Percentiles rank a stretch among this genome's conserved stretches.
phyloP scores from a whole-genome alignment of 2,329 filamentous ascomycete species.

The Aspergillus proliferans region DNA sequence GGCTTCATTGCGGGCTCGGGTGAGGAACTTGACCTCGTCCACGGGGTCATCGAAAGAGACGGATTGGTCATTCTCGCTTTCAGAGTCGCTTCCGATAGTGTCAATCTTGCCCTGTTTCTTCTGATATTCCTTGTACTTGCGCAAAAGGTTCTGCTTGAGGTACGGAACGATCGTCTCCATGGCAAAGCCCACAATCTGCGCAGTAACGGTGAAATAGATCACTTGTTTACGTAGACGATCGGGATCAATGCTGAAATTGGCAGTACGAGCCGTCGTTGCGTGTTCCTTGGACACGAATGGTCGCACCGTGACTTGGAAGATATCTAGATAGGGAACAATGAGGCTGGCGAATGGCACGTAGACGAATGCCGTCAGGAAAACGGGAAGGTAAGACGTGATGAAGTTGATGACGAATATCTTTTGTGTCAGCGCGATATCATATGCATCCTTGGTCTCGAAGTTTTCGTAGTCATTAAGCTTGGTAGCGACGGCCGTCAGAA shows the following conservation, averaged over 20 bases:
- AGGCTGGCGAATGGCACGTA: constrained; percentile 87
- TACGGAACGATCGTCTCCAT: constrained; percentile 84
- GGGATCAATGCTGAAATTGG: constrained; percentile 74
- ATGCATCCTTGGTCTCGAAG: constrained; percentile 79
- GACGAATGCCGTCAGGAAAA: constrained; percentile 86
- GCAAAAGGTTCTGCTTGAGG: constrained; percentile 70
- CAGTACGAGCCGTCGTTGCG: constrained; percentile 49
- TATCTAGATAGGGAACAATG: constrained; percentile 80
- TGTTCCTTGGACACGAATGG: constrained; percentile 71
- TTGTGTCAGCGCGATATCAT: constrained; percentile 76
- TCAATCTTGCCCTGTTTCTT: constrained; percentile 20
- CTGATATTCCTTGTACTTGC: constrained; percentile 54
- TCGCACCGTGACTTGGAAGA: constrained; percentile 73
- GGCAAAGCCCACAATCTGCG: constrained; percentile 82
- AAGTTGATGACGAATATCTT: constrained; percentile 99
- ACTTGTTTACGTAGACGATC: constrained; percentile 81
- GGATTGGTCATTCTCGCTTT: constrained; percentile 14
- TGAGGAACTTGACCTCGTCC: constrained; percentile 76
- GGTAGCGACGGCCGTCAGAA: constrained; percentile 77
- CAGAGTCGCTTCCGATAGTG: constrained; percentile 8
- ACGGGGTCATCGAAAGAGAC: constrained; percentile 57
- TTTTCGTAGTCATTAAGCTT: constrained; percentile 81
- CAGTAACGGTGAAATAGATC: constrained; percentile 95
- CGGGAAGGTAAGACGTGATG: constrained; percentile 87
- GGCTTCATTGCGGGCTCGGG: constrained; percentile 76